phyloP scores from a whole-genome alignment of 257 asterid species.

The Eucommia ulmoides region DNA sequence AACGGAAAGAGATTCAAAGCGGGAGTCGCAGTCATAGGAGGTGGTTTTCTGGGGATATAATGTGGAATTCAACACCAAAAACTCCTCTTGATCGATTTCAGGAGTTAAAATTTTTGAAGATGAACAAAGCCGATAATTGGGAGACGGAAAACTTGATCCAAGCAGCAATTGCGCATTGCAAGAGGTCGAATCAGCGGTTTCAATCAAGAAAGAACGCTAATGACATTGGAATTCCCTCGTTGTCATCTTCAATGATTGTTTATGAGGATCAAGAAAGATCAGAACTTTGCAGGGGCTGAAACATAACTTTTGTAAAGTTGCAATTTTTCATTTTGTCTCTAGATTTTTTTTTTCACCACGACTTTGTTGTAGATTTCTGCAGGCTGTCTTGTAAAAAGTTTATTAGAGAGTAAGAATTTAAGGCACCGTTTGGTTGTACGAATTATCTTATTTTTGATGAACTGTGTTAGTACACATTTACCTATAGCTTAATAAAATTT shows the following conservation, averaged over 20 bases:
- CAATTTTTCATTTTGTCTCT: no score
- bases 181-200: conserved; percentile 5
- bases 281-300: conserved; percentile 33
- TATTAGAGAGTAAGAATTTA: no score
- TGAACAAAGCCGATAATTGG: conserved; percentile 23
- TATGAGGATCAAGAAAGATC: conserved; percentile 33
- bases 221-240: conserved; percentile 26
- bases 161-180: conserved; percentile 3
- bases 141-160: conserved; percentile 48
- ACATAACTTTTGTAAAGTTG: no score
- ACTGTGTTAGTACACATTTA: no score
- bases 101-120: conserved; percentile 27
- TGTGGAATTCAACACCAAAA: conserved; percentile 34
- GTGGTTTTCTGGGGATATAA: conserved; percentile 74
- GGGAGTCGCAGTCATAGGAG: conserved; percentile 43
- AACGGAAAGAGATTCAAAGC: conserved; percentile 4
- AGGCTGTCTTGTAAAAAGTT: no score
- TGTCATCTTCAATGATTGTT: conserved; percentile 21
- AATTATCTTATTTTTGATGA: no score
- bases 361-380: no score
- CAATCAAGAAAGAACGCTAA: conserved; percentile 23
- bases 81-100: conserved; percentile 19
- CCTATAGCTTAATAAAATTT: no score
- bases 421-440: no score
- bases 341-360: no score